These are phyloP conservation scores for Friedmanniomyces endolithicus DNA, from an alignment of 495 filamentous ascomycete genomes.

Conservation along the genomic window DNA sequence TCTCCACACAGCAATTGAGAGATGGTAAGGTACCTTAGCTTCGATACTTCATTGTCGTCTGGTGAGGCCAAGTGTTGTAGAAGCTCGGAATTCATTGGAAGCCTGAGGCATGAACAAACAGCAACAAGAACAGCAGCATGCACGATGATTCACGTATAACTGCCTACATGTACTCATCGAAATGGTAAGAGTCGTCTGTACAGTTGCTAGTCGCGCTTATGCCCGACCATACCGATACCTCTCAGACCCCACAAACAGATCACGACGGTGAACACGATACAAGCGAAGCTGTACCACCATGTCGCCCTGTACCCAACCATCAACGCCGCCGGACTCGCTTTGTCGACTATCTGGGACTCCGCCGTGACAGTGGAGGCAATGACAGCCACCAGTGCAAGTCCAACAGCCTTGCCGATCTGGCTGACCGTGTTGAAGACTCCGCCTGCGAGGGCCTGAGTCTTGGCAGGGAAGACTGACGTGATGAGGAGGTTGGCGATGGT, in stretches of 20 bases:
- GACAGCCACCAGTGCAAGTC: constrained; percentile 43
- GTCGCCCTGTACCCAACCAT: constrained; percentile 47
- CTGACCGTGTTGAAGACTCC: constrained; percentile 53
- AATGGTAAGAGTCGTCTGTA: too few species aligned
- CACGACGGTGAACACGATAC: constrained; percentile 32
- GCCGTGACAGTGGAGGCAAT: constrained; percentile 43
- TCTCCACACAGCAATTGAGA: too few species aligned
- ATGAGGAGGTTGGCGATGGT: constrained; percentile 51
- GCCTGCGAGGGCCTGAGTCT: constrained; percentile 49
- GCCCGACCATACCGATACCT: constrained; percentile 41
- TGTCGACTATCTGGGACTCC: constrained; percentile 16
- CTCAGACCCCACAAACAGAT: constrained; percentile 39
- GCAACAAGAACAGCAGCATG: not conserved
- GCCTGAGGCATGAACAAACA: not conserved
- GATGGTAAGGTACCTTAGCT: too few species aligned
- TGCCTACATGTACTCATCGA: too few species aligned
- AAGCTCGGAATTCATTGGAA: not conserved
- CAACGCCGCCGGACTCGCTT: constrained; percentile 31
- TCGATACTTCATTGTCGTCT: not conserved
- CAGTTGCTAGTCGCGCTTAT: constrained; percentile 35
- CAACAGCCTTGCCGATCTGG: constrained; percentile 49
- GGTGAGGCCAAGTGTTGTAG: not conserved
- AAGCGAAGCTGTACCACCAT: constrained; percentile 49
- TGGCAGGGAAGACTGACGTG: constrained; percentile 42
- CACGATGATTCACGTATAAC: too few species aligned